phyloP scores from a whole-genome alignment of 768 basidiomycete species.

The Cantharellus cinnabarinus region DNA sequence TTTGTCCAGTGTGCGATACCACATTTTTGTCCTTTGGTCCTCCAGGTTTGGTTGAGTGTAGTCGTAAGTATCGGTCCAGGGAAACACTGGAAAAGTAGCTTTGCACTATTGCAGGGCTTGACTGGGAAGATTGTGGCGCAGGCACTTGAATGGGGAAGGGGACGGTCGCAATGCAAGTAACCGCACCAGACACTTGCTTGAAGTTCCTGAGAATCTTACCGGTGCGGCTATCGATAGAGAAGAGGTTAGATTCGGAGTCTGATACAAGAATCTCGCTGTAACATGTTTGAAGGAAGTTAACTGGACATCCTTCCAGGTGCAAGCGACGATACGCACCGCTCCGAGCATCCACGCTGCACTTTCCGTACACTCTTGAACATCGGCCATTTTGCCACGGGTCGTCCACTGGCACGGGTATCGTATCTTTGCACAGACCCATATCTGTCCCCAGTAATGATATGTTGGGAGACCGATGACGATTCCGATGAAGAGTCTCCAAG shows the following conservation, averaged over 20 bases:
- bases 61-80: constrained; percentile 46
- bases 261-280: constrained; percentile 47
- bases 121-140: constrained; percentile 18
- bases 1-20: constrained; percentile 39
- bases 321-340: constrained; percentile 32
- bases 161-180: neutral
- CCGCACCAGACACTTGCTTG: constrained; percentile 26
- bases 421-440: constrained; percentile 57
- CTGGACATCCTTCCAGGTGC: constrained; percentile 4
- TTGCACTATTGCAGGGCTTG: constrained; percentile 38
- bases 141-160: neutral
- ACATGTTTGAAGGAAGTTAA: neutral
- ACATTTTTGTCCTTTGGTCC: constrained; percentile 19
- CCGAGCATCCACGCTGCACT: constrained; percentile 36
- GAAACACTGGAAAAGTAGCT: constrained; percentile 37
- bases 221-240: constrained; percentile 46
- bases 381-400: constrained; percentile 51
- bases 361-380: constrained; percentile 32
- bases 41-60: constrained; percentile 34
- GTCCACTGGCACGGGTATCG: constrained; percentile 47
- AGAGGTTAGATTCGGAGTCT: constrained; percentile 43
- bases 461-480: constrained; percentile 16
- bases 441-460: constrained; percentile 51
- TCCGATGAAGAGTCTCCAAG: constrained; percentile 21
- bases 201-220: constrained; percentile 46